Conservation (phyloP, 2,329 filamentous ascomycete species). For the Huntiella moniliformis region DNA sequence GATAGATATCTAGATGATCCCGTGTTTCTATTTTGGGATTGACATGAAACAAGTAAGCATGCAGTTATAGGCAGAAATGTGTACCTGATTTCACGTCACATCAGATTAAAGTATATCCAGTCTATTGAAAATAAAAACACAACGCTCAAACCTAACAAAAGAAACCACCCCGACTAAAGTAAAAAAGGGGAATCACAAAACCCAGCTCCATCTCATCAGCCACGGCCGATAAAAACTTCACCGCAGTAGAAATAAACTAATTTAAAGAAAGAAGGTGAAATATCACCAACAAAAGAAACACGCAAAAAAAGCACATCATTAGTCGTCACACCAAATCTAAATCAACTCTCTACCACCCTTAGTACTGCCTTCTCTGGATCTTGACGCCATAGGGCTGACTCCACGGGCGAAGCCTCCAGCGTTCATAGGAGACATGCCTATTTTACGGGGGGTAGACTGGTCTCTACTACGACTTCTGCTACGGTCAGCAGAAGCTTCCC, state of each 20-base stretch:
- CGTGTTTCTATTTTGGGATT: too few species aligned
- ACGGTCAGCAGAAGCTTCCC: not conserved
- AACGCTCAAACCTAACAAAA: not conserved
- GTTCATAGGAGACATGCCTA: not conserved
- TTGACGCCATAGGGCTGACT: too few species aligned
- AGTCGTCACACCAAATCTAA: not conserved
- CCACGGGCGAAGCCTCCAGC: not conserved
- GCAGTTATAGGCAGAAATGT: too few species aligned
- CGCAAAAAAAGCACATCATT: slow-evolving; percentile 3
- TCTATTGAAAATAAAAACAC: not conserved
- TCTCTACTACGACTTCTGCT: slow-evolving; percentile 1
- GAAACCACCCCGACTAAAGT: not conserved
- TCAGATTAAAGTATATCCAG: slow-evolving; percentile 13
- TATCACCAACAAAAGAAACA: not conserved
- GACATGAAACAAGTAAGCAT: too few species aligned
- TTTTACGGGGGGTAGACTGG: not conserved
- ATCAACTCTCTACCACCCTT: not conserved
- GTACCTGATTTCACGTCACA: slow-evolving; percentile 21
- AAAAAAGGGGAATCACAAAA: slow-evolving; percentile 8
- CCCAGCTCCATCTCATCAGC: not conserved
- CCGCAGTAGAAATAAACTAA: not conserved
- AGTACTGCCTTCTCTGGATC: not conserved
- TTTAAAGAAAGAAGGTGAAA: slow-evolving; percentile 1
- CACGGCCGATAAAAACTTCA: not conserved
- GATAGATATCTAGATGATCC: too few species aligned